Percentiles rank a stretch among this genome's conserved stretches.
Evolutionary conservation across 2,329 filamentous ascomycete species (phyloP).

Genomic region (Nemania abortiva): DNA sequence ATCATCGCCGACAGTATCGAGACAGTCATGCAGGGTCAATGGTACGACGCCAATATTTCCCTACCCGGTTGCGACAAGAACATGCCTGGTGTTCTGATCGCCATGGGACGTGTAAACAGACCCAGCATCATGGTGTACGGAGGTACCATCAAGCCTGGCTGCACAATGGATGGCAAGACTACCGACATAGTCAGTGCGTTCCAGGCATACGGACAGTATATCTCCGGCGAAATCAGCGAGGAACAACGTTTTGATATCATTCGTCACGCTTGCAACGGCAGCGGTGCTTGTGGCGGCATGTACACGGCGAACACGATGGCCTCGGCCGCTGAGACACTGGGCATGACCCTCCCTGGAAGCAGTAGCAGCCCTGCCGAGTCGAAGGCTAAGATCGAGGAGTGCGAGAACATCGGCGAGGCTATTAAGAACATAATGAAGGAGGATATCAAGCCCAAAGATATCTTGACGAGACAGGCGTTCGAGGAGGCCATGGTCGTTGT

Average conservation of each 20-base stretch:
- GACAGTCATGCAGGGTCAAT: slow-evolving; percentile 98
- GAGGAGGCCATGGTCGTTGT: slow-evolving; percentile 88
- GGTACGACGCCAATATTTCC: slow-evolving; percentile 98
- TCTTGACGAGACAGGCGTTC: slow-evolving; percentile 83
- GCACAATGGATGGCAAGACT: slow-evolving; percentile 77
- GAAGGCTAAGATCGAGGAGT: slow-evolving; percentile 78
- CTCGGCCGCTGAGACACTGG: slow-evolving; percentile 78
- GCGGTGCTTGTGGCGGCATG: slow-evolving; percentile 89
- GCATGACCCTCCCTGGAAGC: slow-evolving; percentile 84
- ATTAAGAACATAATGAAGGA: slow-evolving; percentile 81
- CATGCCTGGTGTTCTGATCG: slow-evolving; percentile 93
- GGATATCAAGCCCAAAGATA: slow-evolving; percentile 81
- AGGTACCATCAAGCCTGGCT: slow-evolving; percentile 92
- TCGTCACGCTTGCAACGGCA: slow-evolving; percentile 86
- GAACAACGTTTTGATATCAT: slow-evolving; percentile 95
- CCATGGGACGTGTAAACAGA: slow-evolving; percentile 94
- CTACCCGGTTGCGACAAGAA: slow-evolving; percentile 99
- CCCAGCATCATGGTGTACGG: slow-evolving; percentile 98
- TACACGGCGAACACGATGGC: slow-evolving; percentile 84
- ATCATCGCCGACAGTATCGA: slow-evolving; percentile 98
- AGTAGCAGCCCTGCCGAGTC: slow-evolving; percentile 84
- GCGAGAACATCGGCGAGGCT: slow-evolving; percentile 76
- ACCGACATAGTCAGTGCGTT: slow-evolving; percentile 98
- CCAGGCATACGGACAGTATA: slow-evolving; percentile 96
- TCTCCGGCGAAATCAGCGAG: slow-evolving; percentile 90